phyloP scores from a whole-genome alignment of 768 basidiomycete genomes.

The Lentinus tigrinus region DNA sequence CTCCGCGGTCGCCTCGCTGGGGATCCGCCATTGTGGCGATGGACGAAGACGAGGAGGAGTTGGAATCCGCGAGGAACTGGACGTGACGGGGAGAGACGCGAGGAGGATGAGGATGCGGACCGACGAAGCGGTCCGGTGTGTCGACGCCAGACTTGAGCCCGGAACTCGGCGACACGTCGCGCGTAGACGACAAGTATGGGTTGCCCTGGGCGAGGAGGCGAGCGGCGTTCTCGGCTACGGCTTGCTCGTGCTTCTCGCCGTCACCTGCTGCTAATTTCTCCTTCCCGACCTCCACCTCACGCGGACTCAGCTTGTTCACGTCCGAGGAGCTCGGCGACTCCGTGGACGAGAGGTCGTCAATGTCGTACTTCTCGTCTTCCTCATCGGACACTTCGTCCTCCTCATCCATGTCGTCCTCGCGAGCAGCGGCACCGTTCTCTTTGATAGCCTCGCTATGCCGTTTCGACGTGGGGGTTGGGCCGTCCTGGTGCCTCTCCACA shows the following conservation, averaged over 20 bases:
- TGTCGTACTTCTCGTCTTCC: conserved; percentile 79
- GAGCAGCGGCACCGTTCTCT: conserved; percentile 30
- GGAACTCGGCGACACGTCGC: conserved; percentile 24
- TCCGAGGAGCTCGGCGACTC: conserved; percentile 36
- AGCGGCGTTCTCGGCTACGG: conserved; percentile 28
- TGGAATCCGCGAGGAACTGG: conserved; percentile 33
- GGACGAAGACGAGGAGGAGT: conserved; percentile 37
- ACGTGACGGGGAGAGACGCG: conserved; percentile 48
- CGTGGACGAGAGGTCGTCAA: conserved; percentile 78
- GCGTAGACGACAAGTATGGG: conserved; percentile 31
- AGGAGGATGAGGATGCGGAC: conserved; percentile 49
- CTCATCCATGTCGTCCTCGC: conserved; percentile 36
- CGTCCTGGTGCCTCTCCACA: conserved; percentile 9
- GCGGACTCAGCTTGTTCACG: conserved; percentile 15
- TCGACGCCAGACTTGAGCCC: conserved; percentile 58
- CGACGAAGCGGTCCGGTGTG: conserved; percentile 60
- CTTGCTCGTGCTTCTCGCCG: conserved; percentile 1
- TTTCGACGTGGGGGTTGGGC: conserved; percentile 1
- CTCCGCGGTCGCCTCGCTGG: conserved; percentile 44
- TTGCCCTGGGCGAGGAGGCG: conserved; percentile 32
- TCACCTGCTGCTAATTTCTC: conserved; percentile 21
- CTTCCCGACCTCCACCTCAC: conserved; percentile 18
- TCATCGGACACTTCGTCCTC: conserved; percentile 45
- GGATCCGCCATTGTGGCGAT: conserved; percentile 36
- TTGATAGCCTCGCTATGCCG: conserved; percentile 5